Conservation (phyloP, 805 yeast genomes). For the Debaryomyces tyrocola region DNA sequence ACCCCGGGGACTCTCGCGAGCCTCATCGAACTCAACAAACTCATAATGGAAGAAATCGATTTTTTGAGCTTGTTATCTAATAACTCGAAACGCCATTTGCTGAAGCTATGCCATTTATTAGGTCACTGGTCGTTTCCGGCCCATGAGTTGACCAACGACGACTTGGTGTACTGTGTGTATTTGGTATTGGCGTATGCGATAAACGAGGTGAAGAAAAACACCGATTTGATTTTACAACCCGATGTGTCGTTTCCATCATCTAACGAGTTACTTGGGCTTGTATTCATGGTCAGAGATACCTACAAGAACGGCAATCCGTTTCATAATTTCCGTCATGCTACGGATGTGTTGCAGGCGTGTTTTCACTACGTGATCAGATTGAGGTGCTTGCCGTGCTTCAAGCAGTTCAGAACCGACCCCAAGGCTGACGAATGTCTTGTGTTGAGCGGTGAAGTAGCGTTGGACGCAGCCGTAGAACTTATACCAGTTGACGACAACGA, state of each 20-base stretch:
- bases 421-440: conserved; percentile 25
- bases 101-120: conserved; percentile 39
- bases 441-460: conserved; percentile 4
- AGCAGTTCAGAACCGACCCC: conserved; percentile 34
- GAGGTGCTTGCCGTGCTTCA: conserved; percentile 37
- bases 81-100: conserved; percentile 22
- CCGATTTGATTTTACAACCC: conserved; percentile 2
- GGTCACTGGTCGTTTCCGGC: conserved; percentile 73
- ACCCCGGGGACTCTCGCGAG: conserved; percentile 19
- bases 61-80: conserved; percentile 28
- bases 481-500: background rate
- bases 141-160: conserved; percentile 63
- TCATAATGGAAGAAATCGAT: conserved; percentile 28
- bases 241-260: conserved; percentile 18
- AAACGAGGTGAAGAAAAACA: conserved; percentile 16
- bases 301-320: conserved; percentile 86
- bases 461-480: background rate
- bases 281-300: conserved; percentile 70
- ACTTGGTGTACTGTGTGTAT: conserved; percentile 59
- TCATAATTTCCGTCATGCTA: conserved; percentile 94
- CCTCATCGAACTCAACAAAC: conserved; percentile 22
- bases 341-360: conserved; percentile 91
- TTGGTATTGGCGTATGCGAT: conserved; percentile 52
- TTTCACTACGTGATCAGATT: conserved; percentile 58
- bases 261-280: conserved; percentile 55